These are phyloP conservation scores for Cucurbita maxima DNA, from an alignment of 306 rosid species.

Conservation along the genomic window DNA sequence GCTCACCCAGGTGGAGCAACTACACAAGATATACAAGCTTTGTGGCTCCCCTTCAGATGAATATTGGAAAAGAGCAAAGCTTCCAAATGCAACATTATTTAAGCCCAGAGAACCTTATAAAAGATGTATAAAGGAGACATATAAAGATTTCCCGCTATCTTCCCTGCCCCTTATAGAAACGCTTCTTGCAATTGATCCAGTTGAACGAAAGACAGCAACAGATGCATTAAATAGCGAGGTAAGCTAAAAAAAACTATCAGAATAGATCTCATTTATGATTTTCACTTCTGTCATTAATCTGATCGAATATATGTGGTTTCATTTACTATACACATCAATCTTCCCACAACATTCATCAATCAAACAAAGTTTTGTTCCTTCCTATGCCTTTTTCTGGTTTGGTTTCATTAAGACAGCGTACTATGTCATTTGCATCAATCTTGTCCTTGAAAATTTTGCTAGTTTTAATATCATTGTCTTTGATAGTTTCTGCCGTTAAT, in stretches of 20 bases:
- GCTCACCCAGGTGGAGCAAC: conserved; percentile 50
- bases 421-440: background rate
- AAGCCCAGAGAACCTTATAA: conserved; percentile 56
- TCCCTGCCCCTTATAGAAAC: conserved; percentile 47
- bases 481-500: background rate
- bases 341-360: background rate
- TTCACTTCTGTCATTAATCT: conserved; percentile 7
- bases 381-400: background rate
- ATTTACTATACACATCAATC: background rate
- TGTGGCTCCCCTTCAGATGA: conserved; percentile 76
- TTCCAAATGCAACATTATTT: conserved; percentile 61
- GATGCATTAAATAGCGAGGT: conserved; percentile 53
- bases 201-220: conserved; percentile 48
- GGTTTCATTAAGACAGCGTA: background rate
- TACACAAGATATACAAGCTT: conserved; percentile 64
- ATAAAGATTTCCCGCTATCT: conserved; percentile 50
- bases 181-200: conserved; percentile 67
- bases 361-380: background rate
- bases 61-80: conserved; percentile 52
- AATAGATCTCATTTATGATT: conserved; percentile 3
- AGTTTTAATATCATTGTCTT: background rate
- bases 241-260: conserved; percentile 13
- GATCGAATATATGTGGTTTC: conserved; percentile 10
- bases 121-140: conserved; percentile 49
- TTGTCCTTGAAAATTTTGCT: background rate